These are phyloP conservation scores for Diplodia sapinea DNA, from an alignment of 2,329 filamentous ascomycete genomes.

Conservation along the genomic window DNA sequence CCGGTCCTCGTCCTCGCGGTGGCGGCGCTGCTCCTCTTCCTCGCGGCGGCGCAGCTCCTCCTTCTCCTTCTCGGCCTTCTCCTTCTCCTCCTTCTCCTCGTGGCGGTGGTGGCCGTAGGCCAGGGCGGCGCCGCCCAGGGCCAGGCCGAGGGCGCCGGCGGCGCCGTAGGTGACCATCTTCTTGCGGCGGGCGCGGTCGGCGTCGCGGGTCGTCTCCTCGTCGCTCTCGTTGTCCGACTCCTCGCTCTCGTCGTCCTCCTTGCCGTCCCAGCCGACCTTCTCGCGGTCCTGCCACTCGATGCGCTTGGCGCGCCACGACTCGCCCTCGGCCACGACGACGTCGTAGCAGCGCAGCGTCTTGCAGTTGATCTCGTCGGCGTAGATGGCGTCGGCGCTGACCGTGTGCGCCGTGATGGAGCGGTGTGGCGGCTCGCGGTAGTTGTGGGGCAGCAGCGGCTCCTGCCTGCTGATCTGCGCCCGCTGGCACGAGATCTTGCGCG, in stretches of 20 bases:
- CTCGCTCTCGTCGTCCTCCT: constrained; percentile 17
- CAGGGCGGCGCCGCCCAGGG: constrained; percentile 15
- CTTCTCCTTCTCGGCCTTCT: constrained; percentile 16
- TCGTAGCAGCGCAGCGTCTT: constrained; percentile 47
- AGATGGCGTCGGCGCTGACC: constrained; percentile 22
- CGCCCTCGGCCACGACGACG: constrained; percentile 23
- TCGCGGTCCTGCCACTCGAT: constrained; percentile 23
- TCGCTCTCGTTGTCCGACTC: constrained; percentile 15
- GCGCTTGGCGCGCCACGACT: constrained; percentile 18
- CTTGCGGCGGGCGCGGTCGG: constrained; percentile 12
- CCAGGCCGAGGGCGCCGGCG: constrained; percentile 10
- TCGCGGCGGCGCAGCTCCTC: constrained; percentile 16
- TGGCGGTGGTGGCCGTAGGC: constrained; percentile 22
- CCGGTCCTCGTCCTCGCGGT: background rate
- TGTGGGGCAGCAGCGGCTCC: constrained; percentile 6
- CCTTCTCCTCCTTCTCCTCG: constrained; percentile 23
- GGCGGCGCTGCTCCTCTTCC: background rate
- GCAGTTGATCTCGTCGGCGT: constrained; percentile 29
- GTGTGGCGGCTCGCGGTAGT: constrained; percentile 18
- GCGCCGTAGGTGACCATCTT: constrained; percentile 24
- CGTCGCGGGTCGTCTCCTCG: constrained; percentile 10
- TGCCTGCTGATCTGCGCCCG: constrained; percentile 6
- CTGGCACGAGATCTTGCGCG: constrained; percentile 17
- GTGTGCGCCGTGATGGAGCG: constrained; percentile 28
- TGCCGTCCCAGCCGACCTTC: constrained; percentile 20